phyloP scores from a whole-genome alignment of 371 early-diverging fungal species.

The Actinomortierella ambigua region DNA sequence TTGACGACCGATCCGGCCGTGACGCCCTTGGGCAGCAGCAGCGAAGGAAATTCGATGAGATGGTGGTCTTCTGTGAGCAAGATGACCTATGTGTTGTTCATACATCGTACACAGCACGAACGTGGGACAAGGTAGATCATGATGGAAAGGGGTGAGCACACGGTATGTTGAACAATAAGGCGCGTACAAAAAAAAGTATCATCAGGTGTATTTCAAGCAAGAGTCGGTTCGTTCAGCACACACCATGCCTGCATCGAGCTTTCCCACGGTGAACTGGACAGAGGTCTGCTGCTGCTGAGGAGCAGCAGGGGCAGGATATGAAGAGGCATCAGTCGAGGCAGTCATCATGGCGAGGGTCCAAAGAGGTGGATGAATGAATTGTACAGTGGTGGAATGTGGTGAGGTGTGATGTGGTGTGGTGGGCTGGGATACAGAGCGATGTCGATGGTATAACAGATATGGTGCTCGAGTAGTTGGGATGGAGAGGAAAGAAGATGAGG shows the following conservation, averaged over 20 bases:
- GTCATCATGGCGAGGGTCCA: conserved; percentile 11
- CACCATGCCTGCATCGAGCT: conserved; percentile 91
- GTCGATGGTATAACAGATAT: too few relatives aligned
- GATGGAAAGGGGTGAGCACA: background rate
- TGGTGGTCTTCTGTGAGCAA: conserved; percentile 95
- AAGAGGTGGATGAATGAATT: background rate
- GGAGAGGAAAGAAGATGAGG: background rate
- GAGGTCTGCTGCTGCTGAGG: conserved; percentile 49
- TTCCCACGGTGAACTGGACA: conserved; percentile 89
- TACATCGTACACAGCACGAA: too few relatives aligned
- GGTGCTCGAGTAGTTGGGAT: too few relatives aligned
- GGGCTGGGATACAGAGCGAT: background rate
- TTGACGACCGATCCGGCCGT: conserved; percentile 93
- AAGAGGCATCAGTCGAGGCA: conserved; percentile 16
- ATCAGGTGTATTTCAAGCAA: background rate
- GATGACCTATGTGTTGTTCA: conserved; percentile 67
- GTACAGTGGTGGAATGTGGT: background rate
- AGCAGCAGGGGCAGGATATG: background rate
- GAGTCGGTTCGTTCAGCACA: conserved; percentile 4
- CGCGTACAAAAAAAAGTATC: background rate
- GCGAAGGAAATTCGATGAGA: conserved; percentile 95
- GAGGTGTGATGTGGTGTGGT: background rate
- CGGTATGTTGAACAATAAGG: background rate
- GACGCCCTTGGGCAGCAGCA: conserved; percentile 93
- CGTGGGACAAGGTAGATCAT: background rate